phyloP scores from a whole-genome alignment of 192 early-diverging fungal species.

The Podila minutissima region DNA sequence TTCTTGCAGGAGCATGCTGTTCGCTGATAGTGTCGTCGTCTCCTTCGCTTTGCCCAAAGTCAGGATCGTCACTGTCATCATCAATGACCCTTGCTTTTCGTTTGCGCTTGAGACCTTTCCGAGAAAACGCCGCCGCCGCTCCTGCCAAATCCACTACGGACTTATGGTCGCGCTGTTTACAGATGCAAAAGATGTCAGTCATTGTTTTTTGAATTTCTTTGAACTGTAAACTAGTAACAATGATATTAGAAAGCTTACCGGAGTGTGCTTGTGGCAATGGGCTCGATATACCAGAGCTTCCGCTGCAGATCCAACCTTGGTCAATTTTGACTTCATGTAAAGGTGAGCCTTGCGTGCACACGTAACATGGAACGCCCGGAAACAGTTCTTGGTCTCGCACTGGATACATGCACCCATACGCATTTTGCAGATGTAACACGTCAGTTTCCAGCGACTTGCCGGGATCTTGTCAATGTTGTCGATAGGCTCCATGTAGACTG shows the following conservation, averaged over 20 bases:
- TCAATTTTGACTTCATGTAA: slow-evolving; percentile 84
- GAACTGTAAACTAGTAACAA: no score
- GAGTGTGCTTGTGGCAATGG: slow-evolving; percentile 94
- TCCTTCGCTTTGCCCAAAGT: slow-evolving; percentile 44
- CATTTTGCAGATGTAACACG: slow-evolving; percentile 89
- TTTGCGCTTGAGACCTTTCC: slow-evolving; percentile 51
- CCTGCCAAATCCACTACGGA: slow-evolving; percentile 57
- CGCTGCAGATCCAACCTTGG: slow-evolving; percentile 54
- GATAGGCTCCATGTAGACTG: slow-evolving; percentile 98
- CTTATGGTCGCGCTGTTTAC: slow-evolving; percentile 58
- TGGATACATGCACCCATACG: slow-evolving; percentile 93
- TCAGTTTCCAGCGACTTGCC: slow-evolving; percentile 85
- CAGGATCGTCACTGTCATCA: slow-evolving; percentile 51
- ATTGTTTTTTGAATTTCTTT: no score
- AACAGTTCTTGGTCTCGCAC: slow-evolving; percentile 91
- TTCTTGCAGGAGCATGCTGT: slow-evolving; percentile 12
- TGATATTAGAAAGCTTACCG: slow-evolving; percentile 52
- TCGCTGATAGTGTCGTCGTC: slow-evolving; percentile 19
- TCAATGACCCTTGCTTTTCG: slow-evolving; percentile 21
- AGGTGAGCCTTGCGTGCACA: slow-evolving; percentile 91
- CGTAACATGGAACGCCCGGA: slow-evolving; percentile 90
- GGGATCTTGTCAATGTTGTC: slow-evolving; percentile 93
- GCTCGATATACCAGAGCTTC: slow-evolving; percentile 73
- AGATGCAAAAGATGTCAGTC: neutral
- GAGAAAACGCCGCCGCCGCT: slow-evolving; percentile 23